Base-by-base conservation (phyloP, 1,139 yeast genomes). In the Wickerhamomyces sp. region DNA sequence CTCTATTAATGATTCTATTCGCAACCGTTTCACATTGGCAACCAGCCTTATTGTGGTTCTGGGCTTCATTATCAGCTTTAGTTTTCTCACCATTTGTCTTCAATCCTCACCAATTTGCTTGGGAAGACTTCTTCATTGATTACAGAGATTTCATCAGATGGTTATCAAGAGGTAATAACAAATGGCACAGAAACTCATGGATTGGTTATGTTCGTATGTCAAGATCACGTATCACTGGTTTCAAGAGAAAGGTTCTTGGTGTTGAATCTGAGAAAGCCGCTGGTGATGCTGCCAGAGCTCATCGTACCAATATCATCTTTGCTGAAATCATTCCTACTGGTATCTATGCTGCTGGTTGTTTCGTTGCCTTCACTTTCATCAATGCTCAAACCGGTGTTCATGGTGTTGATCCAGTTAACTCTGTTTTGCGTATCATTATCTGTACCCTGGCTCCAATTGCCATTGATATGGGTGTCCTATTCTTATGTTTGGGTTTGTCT, bases 181-280 rank as follows among this genome's bases (percentile, higher is more conserved):
- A 91, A 70, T 93, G 96, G 93, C 99, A 94, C 73, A 86, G 95
- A 76, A 93, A 93, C 75, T 94, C 99, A 14, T 93, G 99, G 99
- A 91, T 94, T 67, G 99, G 98, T 54, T 93, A 90, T 68, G 87
- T 91, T 54, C 84, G 98, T 71, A 79, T 91, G 72, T 81, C 95
- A 18, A 85, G 99, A 79, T 89, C 99, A 40, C 87, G 98, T 73
- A 78, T 93, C 56, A 93, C 99, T 56, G 99, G 99, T 77, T 91
- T 87, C 85, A 93, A 93, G 81, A 80, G 96, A 62, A 89, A 88
- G 75, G 73, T 86, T 60, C 76, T 75, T 45, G 95, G 95, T 56
- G 95, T 89, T 62, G 81, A 80, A 55, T 86, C 95, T 54, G 99
- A 94, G 73, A 89, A 88, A 72, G 80, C 87, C 60, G 91, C 95